phyloP scores from a whole-genome alignment of 2,329 filamentous ascomycete genomes.

The Verticillium longisporum region DNA sequence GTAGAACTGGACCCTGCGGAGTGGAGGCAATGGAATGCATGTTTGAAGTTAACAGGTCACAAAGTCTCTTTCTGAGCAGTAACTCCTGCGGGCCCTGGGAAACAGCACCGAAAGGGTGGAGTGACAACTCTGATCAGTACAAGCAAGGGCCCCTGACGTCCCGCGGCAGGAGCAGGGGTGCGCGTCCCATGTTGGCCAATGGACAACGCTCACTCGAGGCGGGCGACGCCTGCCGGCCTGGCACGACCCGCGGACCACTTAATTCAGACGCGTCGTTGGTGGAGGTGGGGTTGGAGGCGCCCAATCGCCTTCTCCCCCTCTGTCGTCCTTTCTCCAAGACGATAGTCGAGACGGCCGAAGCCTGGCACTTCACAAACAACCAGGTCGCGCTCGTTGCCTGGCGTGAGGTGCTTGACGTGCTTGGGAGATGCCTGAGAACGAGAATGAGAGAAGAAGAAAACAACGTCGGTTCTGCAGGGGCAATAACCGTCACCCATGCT shows the following conservation, averaged over 20 bases:
- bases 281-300: neutral
- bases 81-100: neutral
- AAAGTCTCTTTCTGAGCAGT: neutral
- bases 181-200: neutral
- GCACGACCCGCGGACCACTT: slow-evolving; percentile 3
- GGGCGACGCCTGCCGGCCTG: neutral
- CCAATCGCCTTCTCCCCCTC: neutral
- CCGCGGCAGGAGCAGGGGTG: neutral
- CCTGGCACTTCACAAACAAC: neutral
- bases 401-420: neutral
- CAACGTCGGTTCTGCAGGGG: neutral
- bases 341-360: neutral
- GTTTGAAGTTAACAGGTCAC: neutral
- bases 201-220: neutral
- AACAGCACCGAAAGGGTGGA: neutral
- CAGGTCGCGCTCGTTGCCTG: neutral
- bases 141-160: neutral
- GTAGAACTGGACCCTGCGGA: neutral
- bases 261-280: slow-evolving; percentile 2
- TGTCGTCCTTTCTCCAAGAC: neutral
- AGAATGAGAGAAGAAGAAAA: neutral
- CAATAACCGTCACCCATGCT: neutral
- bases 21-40: neutral
- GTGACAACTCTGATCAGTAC: neutral
- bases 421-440: neutral